These are phyloP conservation scores for Tetrahymena thermophila DNA, from an alignment of 73 alveolate genomes.

Conservation along the genomic window DNA sequence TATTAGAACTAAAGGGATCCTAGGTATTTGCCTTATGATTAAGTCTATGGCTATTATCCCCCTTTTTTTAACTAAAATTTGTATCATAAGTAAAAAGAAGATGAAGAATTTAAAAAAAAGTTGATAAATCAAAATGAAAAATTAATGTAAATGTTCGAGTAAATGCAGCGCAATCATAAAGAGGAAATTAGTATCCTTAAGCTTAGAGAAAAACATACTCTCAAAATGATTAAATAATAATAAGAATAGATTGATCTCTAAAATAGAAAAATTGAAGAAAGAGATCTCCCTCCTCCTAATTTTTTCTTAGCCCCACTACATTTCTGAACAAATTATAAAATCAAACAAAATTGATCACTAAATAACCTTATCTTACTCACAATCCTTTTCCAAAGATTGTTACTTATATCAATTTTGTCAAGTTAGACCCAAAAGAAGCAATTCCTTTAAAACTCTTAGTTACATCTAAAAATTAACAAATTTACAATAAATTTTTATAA, in stretches of 20 bases:
- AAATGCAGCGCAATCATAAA: background rate
- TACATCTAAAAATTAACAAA: no score
- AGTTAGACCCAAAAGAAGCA: background rate
- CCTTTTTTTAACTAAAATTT: background rate
- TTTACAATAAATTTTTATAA: no score
- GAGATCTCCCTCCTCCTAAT: background rate
- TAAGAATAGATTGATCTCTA: background rate
- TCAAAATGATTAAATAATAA: background rate
- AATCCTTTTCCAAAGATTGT: background rate
- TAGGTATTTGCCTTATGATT: background rate
- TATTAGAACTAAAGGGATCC: background rate
- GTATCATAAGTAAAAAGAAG: background rate
- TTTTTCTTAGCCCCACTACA: background rate
- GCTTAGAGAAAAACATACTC: background rate
- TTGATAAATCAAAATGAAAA: background rate
- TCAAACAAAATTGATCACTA: background rate
- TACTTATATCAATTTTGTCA: background rate
- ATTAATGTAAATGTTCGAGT: background rate
- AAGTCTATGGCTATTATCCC: background rate
- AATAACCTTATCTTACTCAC: background rate
- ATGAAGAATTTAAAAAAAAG: background rate
- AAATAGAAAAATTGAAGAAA: background rate
- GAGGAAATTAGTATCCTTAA: background rate
- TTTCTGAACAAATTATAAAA: background rate
- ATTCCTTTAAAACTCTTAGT: no score